These are phyloP conservation scores for Penicillium psychrofluorescens DNA, from an alignment of 495 filamentous ascomycete genomes.

Conservation along the genomic window DNA sequence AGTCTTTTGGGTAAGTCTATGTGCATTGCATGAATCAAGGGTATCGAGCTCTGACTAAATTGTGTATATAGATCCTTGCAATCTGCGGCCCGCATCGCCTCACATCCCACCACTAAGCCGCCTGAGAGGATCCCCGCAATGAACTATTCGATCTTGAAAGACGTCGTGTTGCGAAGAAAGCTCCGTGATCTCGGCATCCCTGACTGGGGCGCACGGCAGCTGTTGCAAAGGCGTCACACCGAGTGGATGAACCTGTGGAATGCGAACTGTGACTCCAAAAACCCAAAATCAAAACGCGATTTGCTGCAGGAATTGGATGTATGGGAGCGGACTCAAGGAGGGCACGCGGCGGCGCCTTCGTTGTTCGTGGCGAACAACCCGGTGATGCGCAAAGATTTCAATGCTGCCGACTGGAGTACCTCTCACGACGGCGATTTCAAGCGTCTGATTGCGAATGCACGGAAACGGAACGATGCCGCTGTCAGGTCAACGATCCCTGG, in stretches of 20 bases:
- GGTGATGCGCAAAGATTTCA: conserved; percentile 76
- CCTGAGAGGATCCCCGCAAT: conserved; percentile 64
- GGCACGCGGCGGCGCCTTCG: conserved; percentile 14
- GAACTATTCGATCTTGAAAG: conserved; percentile 76
- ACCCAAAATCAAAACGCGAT: conserved; percentile 61
- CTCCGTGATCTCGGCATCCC: conserved; percentile 78
- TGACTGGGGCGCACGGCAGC: conserved; percentile 50
- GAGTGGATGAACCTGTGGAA: conserved; percentile 98
- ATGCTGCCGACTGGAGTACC: conserved; percentile 66
- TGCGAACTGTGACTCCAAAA: conserved; percentile 81
- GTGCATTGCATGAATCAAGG: background rate
- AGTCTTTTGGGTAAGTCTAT: conserved; percentile 24
- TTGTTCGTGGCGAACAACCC: conserved; percentile 20
- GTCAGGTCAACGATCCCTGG: conserved; percentile 25
- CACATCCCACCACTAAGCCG: conserved; percentile 17
- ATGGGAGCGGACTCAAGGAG: conserved; percentile 75
- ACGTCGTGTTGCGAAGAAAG: conserved; percentile 68
- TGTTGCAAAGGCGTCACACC: conserved; percentile 72
- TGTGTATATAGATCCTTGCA: conserved; percentile 16
- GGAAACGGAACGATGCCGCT: conserved; percentile 29
- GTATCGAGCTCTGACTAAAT: conserved; percentile 5
- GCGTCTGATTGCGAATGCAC: conserved; percentile 65
- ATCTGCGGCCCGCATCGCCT: conserved; percentile 3
- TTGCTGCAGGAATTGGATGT: conserved; percentile 68
- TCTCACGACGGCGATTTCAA: conserved; percentile 69